Evolutionary conservation across 768 basidiomycete genomes (phyloP), one percentile per base, ranked within the genome.

Genomic region (Lentinus brumalis): DNA sequence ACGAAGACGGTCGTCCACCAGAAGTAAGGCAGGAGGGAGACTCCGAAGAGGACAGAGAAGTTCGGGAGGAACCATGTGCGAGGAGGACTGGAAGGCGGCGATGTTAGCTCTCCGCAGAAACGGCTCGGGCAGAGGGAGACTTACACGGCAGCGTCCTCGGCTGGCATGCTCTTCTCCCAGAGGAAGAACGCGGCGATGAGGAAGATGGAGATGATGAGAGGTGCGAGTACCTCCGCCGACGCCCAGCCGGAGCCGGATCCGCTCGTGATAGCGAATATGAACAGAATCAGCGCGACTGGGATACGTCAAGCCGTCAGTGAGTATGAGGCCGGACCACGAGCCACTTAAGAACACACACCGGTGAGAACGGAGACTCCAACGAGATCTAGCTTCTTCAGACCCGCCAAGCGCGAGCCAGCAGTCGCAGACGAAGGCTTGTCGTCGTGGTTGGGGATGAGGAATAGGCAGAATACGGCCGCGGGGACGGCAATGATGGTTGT

Each of bases 221-320:
- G 77, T 7, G 74, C 75, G 40, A 79, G 69, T 53, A 78, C 75
- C 21, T 66, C 58, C 0, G 76, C 75, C 0, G 68, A 69, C 4
- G 52, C 60, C 78, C 78, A 81, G 4, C 77, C 76, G 30, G 69
- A 68, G 11, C 69, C 74, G 0, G 77, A 74, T 12, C 78, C 78
- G 40, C 67, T 64, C 9, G 70, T 75, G 39, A 75, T 61, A 8
- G 71, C 72, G 46, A 65, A 72, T n/a, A 71, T 67, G 63, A 74
- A 69, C 15, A 74, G 63, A n/a, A 71, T 71, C 56, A 67, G 71
- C 0, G 69, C 60, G 4, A 59, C 70, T 69, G 42, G 1, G 11
- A 21, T 4, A 41, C 14, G 38, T 66, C 62, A 73, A 69, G 11
- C 35, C 18, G 42, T 44, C 15, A 18, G 42, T 16, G 16, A 74